phyloP scores from a whole-genome alignment of 2,329 filamentous ascomycete genomes.

The Colletotrichum falcatum region DNA sequence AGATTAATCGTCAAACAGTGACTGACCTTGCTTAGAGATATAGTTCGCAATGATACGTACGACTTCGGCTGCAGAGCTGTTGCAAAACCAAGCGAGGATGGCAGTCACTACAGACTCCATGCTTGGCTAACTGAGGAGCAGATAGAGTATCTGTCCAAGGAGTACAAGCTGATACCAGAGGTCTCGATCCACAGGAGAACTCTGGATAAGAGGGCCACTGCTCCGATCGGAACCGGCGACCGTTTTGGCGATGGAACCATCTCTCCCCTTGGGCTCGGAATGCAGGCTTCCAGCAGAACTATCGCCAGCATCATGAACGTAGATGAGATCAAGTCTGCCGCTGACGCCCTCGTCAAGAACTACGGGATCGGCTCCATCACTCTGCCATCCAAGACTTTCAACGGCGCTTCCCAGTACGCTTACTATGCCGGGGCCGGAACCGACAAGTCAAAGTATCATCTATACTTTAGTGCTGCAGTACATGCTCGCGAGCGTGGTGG shows the following conservation, averaged over 20 bases:
- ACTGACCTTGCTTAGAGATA: conserved; percentile 20
- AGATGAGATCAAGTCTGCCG: conserved; percentile 57
- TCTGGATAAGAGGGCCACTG: conserved; percentile 29
- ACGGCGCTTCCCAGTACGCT: conserved; percentile 51
- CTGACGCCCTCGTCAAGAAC: conserved; percentile 55
- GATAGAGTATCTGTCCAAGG: conserved; percentile 30
- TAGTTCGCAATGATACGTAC: conserved; percentile 35
- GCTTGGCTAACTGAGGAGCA: conserved; percentile 37
- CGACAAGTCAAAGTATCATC: conserved; percentile 52
- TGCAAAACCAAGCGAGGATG: conserved; percentile 29
- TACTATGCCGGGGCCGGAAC: conserved; percentile 43
- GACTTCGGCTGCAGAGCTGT: conserved; percentile 38
- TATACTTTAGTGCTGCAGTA: conserved; percentile 65
- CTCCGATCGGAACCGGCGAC: conserved; percentile 51
- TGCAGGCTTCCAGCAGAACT: conserved; percentile 42
- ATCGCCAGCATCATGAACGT: conserved; percentile 59
- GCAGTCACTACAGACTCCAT: conserved; percentile 35
- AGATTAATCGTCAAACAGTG: neutral
- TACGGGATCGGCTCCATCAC: conserved; percentile 58
- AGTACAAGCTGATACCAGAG: conserved; percentile 28
- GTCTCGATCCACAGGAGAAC: conserved; percentile 24
- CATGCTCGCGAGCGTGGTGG: conserved; percentile 70
- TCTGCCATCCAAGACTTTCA: conserved; percentile 54
- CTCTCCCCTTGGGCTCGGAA: conserved; percentile 49
- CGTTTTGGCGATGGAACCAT: conserved; percentile 36